Conservation (phyloP, 2,329 filamentous ascomycete species). For the Emmonsiellopsis sp. region DNA sequence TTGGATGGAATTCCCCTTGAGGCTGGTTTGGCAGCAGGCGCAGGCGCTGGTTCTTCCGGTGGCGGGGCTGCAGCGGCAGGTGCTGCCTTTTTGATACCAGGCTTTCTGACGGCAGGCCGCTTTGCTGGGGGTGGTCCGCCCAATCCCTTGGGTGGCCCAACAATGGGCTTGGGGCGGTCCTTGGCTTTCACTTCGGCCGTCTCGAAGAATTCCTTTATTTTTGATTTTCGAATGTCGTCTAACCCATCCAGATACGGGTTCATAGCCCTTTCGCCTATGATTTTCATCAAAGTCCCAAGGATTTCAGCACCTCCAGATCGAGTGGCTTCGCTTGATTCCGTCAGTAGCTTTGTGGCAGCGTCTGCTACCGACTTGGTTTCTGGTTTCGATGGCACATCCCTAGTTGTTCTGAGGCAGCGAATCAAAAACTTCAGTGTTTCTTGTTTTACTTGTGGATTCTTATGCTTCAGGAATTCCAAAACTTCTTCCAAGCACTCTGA, state of each 20-base stretch:
- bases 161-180: slow-evolving; percentile 75
- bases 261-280: slow-evolving; percentile 94
- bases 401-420: slow-evolving; percentile 71
- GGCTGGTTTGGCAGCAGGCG: slow-evolving; percentile 40
- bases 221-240: slow-evolving; percentile 90
- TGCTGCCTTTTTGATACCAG: slow-evolving; percentile 44
- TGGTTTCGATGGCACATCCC: slow-evolving; percentile 71
- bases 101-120: slow-evolving; percentile 42
- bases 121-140: slow-evolving; percentile 36
- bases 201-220: slow-evolving; percentile 88
- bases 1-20: slow-evolving; percentile 37
- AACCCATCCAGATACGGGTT: slow-evolving; percentile 81
- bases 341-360: slow-evolving; percentile 75
- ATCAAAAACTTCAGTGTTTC: slow-evolving; percentile 92
- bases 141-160: slow-evolving; percentile 50
- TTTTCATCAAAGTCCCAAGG: slow-evolving; percentile 94
- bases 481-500: slow-evolving; percentile 89
- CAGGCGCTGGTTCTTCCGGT: slow-evolving; percentile 38
- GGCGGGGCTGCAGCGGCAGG: slow-evolving; percentile 39
- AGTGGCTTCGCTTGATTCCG: slow-evolving; percentile 77
- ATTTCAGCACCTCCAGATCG: slow-evolving; percentile 86
- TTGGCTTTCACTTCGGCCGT: slow-evolving; percentile 77
- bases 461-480: slow-evolving; percentile 73
- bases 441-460: slow-evolving; percentile 96
- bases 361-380: slow-evolving; percentile 85